Conservation (phyloP, 345 rosid species). For the Heritiera fomes region DNA sequence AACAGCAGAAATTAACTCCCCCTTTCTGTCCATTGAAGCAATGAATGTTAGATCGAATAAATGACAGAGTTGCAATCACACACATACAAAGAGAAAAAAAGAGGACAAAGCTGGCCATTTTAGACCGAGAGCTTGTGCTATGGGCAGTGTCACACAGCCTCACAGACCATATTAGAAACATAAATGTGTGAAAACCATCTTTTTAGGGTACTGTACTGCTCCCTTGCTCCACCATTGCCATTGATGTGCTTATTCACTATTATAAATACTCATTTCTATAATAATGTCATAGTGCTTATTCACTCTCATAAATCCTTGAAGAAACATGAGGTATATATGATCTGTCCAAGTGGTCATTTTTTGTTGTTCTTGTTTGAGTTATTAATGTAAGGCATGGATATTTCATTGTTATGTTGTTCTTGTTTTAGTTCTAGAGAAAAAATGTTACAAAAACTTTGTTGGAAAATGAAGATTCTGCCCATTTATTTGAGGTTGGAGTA, state of each 20-base stretch:
- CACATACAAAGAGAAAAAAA: not conserved
- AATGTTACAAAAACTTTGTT: too few species aligned
- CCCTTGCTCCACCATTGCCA: not conserved
- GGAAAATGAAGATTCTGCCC: too few species aligned
- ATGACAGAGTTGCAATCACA: not conserved
- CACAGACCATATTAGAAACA: not conserved
- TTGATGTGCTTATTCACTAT: not conserved
- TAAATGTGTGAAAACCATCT: not conserved
- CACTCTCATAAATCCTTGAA: too few species aligned
- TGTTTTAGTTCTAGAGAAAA: too few species aligned
- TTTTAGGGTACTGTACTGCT: not conserved
- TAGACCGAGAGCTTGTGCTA: not conserved
- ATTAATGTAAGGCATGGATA: too few species aligned
- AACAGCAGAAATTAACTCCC: not conserved
- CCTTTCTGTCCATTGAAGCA: not conserved
- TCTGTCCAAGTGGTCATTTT: too few species aligned
- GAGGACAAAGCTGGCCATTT: not conserved
- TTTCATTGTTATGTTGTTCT: too few species aligned
- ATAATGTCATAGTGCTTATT: too few species aligned
- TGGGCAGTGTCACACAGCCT: not conserved
- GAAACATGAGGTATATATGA: too few species aligned
- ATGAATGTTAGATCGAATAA: not conserved
- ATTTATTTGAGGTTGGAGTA: too few species aligned
- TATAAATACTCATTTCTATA: slow-evolving; percentile 20
- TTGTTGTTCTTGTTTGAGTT: too few species aligned